phyloP scores from a whole-genome alignment of 78 protist genomes.

The Trichosphaerium sp. region DNA sequence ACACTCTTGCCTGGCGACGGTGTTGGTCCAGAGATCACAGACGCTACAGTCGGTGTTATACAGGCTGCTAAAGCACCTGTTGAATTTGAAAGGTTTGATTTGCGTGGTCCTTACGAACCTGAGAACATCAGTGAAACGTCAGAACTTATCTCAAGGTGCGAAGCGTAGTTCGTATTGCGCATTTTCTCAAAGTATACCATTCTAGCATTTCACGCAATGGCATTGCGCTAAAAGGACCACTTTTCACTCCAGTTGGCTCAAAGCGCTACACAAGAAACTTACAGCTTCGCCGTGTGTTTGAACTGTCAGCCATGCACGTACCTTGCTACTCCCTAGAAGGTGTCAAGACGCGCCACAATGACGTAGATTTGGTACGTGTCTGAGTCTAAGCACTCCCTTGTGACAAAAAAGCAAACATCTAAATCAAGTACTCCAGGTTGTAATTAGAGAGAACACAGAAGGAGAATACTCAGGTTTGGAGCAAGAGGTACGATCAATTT shows the following conservation, averaged over 20 bases:
- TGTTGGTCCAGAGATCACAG: conserved; percentile 67
- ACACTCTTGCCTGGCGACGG: conserved; percentile 72
- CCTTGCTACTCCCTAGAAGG: conserved; percentile 53
- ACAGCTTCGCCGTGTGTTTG: conserved; percentile 52
- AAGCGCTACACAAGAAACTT: conserved; percentile 32
- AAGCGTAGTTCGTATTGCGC: no score
- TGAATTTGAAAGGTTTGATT: conserved; percentile 46
- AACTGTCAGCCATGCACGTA: conserved; percentile 57
- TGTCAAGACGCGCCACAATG: conserved; percentile 29
- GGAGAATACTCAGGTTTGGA: conserved; percentile 56
- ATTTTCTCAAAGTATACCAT: no score
- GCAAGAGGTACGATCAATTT: conserved; percentile 4
- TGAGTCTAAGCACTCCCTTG: no score
- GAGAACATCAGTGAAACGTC: no score
- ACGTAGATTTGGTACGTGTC: conserved; percentile 55
- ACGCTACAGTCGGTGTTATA: conserved; percentile 41
- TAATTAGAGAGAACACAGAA: conserved; percentile 79
- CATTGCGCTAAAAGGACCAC: conserved; percentile 56
- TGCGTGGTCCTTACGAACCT: neutral
- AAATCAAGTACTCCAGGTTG: conserved; percentile 49
- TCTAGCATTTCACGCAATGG: conserved; percentile 34
- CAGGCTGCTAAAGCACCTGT: conserved; percentile 59
- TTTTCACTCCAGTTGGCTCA: conserved; percentile 10
- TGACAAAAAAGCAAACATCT: no score
- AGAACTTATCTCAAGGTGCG: no score